Base-by-base conservation (phyloP, 306 rosid genomes). In the Prinsepia uniflora region DNA sequence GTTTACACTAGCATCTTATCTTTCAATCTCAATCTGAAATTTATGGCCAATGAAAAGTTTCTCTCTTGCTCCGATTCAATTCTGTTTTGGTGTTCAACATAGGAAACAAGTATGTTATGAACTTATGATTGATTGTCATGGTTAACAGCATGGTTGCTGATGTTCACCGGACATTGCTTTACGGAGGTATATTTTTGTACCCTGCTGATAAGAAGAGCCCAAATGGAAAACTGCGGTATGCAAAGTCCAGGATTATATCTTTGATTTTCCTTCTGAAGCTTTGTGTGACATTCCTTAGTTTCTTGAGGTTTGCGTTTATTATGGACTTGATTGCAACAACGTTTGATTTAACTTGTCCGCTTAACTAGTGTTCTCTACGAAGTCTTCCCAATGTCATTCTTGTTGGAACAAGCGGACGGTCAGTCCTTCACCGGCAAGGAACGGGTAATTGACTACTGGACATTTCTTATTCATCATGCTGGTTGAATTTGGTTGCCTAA, bases 401-500 rank as follows among this genome's bases (percentile, higher is more conserved):
- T 94, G 87, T 72, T 94, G 89, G 98, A 94, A 82, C 88, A 89
- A n/a, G 98, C 98, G 34, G 98, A 96, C 72, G 98, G 98, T 60
- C 95, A 89, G 73, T 78, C 97, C 9, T 90, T 94, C 86, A 94
- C 98, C 0, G 97, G 98, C 84, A 94, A 89, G 72, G 78, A 78
- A 78, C 72, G 96, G 94, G 96, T 94, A 88, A 68, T 11, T 7
- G 43, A 11, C 10, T 12, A 58, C 76, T 2, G 10, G 9, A 69
- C 54, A 65, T 19, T 30, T 74, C 63, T 67, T 72, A 39, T 53
- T 19, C 19, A 41, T 75, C 15, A 2, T 19, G 65, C 19, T 60
- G 2, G 5, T 20, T 20, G 24, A 50, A 39, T 17, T 22, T 12
- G 49, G 22, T 12, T 5, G 7, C 4, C 13, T 45, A 62, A 20